phyloP scores from a whole-genome alignment of 2,329 filamentous ascomycete genomes.

The Ophiostoma tasmaniense region DNA sequence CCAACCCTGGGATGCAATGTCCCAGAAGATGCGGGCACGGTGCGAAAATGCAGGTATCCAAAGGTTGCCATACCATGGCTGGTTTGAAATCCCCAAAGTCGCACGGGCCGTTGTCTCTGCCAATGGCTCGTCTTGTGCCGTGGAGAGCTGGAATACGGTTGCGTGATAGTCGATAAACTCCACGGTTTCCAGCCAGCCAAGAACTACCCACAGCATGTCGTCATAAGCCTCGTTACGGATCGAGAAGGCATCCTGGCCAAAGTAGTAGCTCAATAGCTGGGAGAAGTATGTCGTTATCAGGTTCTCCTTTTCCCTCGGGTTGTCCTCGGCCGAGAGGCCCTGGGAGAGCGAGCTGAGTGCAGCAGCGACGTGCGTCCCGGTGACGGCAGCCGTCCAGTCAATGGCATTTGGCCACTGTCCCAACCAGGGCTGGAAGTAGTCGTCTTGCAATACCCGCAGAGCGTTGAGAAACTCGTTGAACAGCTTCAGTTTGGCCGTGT shows the following conservation, averaged over 20 bases:
- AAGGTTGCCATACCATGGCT: constrained; percentile 66
- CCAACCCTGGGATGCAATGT: constrained; percentile 71
- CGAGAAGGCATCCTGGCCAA: constrained; percentile 70
- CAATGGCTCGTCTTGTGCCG: not conserved
- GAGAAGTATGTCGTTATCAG: constrained; percentile 76
- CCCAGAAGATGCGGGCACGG: constrained; percentile 77
- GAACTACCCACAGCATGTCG: constrained; percentile 90
- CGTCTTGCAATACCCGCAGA: constrained; percentile 65
- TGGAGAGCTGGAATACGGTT: constrained; percentile 45
- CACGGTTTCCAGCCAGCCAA: constrained; percentile 79
- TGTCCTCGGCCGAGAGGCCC: constrained; percentile 37
- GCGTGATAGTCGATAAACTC: constrained; percentile 68
- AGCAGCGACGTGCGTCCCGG: constrained; percentile 69
- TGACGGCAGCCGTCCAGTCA: constrained; percentile 87
- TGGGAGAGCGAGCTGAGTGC: constrained; percentile 62
- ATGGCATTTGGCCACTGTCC: constrained; percentile 80
- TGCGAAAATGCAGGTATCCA: constrained; percentile 74
- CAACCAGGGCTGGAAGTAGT: constrained; percentile 67
- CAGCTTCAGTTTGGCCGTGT: not conserved
- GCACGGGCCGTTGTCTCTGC: not conserved
- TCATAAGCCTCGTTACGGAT: constrained; percentile 74
- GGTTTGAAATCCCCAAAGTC: constrained; percentile 29
- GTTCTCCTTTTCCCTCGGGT: constrained; percentile 57
- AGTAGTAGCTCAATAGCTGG: constrained; percentile 70
- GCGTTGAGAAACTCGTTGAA: constrained; percentile 50